Percentiles rank a stretch among this genome's conserved stretches.
phyloP scores from a whole-genome alignment of 2,329 filamentous ascomycete species.

The Sporothrix phasma region DNA sequence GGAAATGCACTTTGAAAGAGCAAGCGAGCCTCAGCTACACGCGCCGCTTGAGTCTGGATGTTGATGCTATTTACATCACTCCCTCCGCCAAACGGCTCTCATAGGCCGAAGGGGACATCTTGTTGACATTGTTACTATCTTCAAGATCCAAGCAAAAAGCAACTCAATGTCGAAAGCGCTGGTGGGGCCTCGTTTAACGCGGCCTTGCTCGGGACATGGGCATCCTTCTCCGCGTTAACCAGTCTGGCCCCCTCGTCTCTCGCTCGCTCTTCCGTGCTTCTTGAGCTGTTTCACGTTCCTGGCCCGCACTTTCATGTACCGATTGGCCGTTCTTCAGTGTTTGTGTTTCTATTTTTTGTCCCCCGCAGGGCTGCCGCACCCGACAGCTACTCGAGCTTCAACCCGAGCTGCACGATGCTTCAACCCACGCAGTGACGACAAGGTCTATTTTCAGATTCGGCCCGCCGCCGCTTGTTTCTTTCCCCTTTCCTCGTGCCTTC shows the following conservation, averaged over 20 bases:
- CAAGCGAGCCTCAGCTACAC: background rate
- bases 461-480: background rate
- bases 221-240: background rate
- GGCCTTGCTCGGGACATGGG: background rate
- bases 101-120: background rate
- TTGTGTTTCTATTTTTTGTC: constrained; percentile 1
- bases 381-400: background rate
- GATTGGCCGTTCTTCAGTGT: background rate
- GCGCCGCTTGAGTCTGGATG: background rate
- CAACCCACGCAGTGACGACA: background rate
- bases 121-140: background rate
- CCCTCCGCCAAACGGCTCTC: background rate
- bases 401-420: background rate
- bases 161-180: background rate
- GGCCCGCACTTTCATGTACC: background rate
- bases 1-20: too few relatives aligned
- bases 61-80: background rate
- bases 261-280: background rate
- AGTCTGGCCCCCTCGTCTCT: background rate
- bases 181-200: background rate
- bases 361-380: background rate
- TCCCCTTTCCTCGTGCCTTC: background rate
- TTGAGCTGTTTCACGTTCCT: constrained; percentile 3
- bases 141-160: background rate
- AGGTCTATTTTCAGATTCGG: constrained; percentile 2